Evolutionary conservation across 1,139 yeast species (phyloP), one percentile per base, ranked within the genome.

Genomic region (Blastobotrys serpentis): DNA sequence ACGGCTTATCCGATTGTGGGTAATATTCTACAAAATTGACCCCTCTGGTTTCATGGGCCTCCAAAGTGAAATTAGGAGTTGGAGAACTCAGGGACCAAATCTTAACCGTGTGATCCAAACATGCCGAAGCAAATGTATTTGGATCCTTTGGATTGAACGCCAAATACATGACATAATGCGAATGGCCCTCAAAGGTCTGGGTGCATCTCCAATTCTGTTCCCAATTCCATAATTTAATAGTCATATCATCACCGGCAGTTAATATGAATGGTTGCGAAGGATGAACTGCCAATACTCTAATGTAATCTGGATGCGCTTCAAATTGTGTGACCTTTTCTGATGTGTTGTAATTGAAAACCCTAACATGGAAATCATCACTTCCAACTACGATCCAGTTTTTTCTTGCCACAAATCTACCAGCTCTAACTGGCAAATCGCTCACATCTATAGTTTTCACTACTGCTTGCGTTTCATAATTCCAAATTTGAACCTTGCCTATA

Each of bases 381-480:
- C 98, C 98, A 38, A 90, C 92, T 53, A 90, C 86, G 64, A 94
- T 82, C 98, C 98, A 94, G 72, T 89, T 90, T 74, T 92, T 92
- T 61, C 98, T 82, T 25, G 98, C 94, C 65, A 92, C 84, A 62
- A 92, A 92, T 59, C 84, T 84, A 61, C 98, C 98, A 8, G 98
- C 86, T 69, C 99, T 84, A 7, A 90, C 94, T 2, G 99, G 99
- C 55, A 90, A 81, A 58, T 88, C 94, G 19, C 97, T 84, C 48
- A 90, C 97, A 65, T 90, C 96, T 60, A 85, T 78, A 8, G 86
- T 73, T 65, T 82, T 80, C 55, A 84, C 82, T 38, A 79, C 73
- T 14, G 81, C 66, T 60, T 73, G 70, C 3, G 97, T 87, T 60
- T 89, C 96, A 63, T 86, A 88, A 49, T 95, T 86, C 95, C 95